Conservation (phyloP, 805 yeast genomes). For the Saturnispora hagleri region DNA sequence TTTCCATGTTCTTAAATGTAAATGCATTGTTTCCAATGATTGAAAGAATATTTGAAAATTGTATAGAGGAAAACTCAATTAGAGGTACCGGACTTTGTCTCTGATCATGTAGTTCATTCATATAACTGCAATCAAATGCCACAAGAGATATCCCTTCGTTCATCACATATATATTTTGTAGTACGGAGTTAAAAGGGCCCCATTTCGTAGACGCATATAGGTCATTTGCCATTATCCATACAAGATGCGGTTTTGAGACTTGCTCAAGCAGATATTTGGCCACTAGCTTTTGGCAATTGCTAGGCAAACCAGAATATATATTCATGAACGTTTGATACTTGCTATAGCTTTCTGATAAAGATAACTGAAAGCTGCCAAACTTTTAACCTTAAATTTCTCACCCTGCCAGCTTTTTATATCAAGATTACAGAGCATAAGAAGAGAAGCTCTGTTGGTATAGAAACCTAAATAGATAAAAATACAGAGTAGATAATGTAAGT, state of each 20-base stretch:
- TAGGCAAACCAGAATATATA: background rate
- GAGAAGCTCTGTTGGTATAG: background rate
- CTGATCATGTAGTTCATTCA: slow-evolving; percentile 1
- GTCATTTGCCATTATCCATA: slow-evolving; percentile 1
- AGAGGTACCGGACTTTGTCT: slow-evolving; percentile 3
- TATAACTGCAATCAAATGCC: background rate
- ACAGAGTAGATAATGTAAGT: background rate
- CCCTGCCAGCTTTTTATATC: background rate
- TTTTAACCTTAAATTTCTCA: background rate
- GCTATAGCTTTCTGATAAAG: no score
- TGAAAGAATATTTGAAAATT: background rate
- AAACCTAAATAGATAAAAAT: no score
- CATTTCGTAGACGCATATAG: slow-evolving; percentile 2
- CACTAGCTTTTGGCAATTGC: background rate
- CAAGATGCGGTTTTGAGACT: background rate
- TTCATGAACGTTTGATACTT: background rate
- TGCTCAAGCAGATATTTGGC: background rate
- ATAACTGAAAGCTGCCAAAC: background rate
- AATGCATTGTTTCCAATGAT: slow-evolving; percentile 1
- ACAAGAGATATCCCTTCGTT: background rate
- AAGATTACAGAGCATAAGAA: background rate
- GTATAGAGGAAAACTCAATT: background rate
- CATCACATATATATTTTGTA: background rate
- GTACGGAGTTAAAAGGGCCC: background rate
- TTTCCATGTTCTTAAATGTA: slow-evolving; percentile 4